Evolutionary conservation across 1,139 yeast species (phyloP), one percentile per base, ranked within the genome.

Genomic region (Saccharomyces hybrid): DNA sequence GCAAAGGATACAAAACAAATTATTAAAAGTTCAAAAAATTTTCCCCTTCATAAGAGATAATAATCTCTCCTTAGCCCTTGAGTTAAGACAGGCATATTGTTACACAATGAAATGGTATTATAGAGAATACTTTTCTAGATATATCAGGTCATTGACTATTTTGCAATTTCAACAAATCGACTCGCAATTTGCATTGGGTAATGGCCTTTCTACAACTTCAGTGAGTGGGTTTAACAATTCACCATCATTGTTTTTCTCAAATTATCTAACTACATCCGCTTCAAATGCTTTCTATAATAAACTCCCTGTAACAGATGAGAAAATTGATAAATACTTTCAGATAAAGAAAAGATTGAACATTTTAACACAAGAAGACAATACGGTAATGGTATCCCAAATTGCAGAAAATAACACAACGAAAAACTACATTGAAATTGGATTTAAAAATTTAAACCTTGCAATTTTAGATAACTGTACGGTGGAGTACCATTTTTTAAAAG

Each of bases 81-180:
- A 89, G 62, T 76, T 93, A 48, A 79, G 83, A 56, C 78, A 80
- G 62, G 98, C 97, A 0, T 93, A 93, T 67, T 73, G 84, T 11
- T 84, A 82, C 64, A 91, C 98, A 1, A 90, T 91, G 89, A 77
- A 80, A 63, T 93, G 99, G 99, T 93, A 93, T 72, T 93, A 93
- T 67, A 77, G 78, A 56, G 79, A 86, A 53, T 80, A 87, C 61
- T 91, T 93, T 66, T 83, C 85, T 26, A 83, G 93, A 61, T 93
- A 91, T 69, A 73, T 85, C 52, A 81, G 85, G 60, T 84, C 96
- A 1, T 72, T 93, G 55, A 88, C 88, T 57, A 82, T 83, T 58
- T 70, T 87, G 56, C 80, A 76, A 53, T 63, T 81, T 25, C 77
- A 78, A 54, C 72, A 72, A 32, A 78, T 82, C 27, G 90, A 83